These are phyloP conservation scores for Hyparrhenia diplandra DNA, from an alignment of 176 grass and related monocot species.

Conservation along the genomic window DNA sequence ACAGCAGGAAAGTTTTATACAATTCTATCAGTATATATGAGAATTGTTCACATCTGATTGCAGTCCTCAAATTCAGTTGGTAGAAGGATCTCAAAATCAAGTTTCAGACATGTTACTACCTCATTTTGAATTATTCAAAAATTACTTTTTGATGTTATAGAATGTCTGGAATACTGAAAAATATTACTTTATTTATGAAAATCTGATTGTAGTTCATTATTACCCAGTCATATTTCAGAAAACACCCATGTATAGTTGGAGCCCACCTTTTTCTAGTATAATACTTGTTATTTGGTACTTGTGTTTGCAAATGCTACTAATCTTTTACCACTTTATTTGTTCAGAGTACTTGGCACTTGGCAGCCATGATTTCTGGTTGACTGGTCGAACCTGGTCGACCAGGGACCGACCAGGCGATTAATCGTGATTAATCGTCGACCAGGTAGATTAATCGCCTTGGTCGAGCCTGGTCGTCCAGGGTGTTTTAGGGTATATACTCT, in stretches of 20 bases:
- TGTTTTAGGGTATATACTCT: too few species aligned
- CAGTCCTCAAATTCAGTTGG: neutral
- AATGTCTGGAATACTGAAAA: neutral
- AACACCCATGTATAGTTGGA: neutral
- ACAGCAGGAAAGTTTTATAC: neutral
- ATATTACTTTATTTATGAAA: neutral
- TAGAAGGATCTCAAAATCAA: conserved; percentile 2
- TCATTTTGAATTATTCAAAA: neutral
- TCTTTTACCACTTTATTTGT: neutral
- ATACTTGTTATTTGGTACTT: neutral
- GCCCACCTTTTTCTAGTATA: neutral
- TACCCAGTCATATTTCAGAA: neutral
- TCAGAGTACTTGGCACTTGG: neutral
- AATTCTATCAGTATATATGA: neutral
- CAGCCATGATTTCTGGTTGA: too few species aligned
- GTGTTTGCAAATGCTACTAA: neutral
- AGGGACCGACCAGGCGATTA: too few species aligned
- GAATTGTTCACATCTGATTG: neutral
- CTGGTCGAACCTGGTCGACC: too few species aligned
- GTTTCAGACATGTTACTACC: neutral
- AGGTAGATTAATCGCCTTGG: too few species aligned
- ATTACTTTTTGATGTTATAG: neutral
- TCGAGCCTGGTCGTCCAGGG: too few species aligned
- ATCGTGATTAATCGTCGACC: too few species aligned
- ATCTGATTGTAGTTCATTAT: neutral